These are phyloP conservation scores for Cyclotella cryptica DNA, from an alignment of 108 stramenopile genomes.

Conservation along the genomic window DNA sequence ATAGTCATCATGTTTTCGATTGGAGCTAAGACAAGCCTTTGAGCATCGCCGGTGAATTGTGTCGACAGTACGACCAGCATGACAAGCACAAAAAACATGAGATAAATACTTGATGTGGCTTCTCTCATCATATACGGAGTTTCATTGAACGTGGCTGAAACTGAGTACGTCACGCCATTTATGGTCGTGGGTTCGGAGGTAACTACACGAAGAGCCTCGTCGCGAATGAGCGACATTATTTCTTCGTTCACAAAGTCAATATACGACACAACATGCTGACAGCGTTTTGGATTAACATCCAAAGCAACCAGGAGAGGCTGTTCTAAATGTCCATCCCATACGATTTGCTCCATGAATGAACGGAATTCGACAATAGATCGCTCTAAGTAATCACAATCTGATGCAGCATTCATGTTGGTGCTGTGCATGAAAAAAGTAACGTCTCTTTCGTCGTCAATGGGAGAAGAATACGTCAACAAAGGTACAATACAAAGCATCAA, in stretches of 20 bases:
- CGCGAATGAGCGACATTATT: slow-evolving; percentile 9
- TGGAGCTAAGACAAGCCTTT: slow-evolving; percentile 74
- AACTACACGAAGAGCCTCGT: slow-evolving; percentile 37
- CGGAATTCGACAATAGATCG: slow-evolving; percentile 33
- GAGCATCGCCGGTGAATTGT: slow-evolving; percentile 72
- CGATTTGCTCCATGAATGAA: slow-evolving; percentile 50
- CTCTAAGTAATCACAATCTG: slow-evolving; percentile 48
- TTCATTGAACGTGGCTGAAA: slow-evolving; percentile 57
- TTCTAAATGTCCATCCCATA: slow-evolving; percentile 17
- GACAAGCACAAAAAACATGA: slow-evolving; percentile 72
- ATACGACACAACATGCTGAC: slow-evolving; percentile 8
- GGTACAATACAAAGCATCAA: slow-evolving; percentile 70
- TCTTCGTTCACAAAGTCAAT: slow-evolving; percentile 38
- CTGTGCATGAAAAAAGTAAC: slow-evolving; percentile 46
- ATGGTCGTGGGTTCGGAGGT: slow-evolving; percentile 32
- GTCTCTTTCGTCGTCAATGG: slow-evolving; percentile 38
- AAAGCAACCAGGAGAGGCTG: slow-evolving; percentile 47
- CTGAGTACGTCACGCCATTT: slow-evolving; percentile 38
- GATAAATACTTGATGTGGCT: slow-evolving; percentile 52
- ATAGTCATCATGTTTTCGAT: slow-evolving; percentile 77
- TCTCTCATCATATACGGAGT: slow-evolving; percentile 36
- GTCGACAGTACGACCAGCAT: slow-evolving; percentile 58
- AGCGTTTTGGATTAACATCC: slow-evolving; percentile 45
- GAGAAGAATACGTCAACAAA: slow-evolving; percentile 56
- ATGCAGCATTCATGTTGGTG: slow-evolving; percentile 40